Evolutionary conservation across 2,329 filamentous ascomycete species (phyloP), one percentile per base, ranked within the genome.

Genomic region (Epichloe hybrida): DNA sequence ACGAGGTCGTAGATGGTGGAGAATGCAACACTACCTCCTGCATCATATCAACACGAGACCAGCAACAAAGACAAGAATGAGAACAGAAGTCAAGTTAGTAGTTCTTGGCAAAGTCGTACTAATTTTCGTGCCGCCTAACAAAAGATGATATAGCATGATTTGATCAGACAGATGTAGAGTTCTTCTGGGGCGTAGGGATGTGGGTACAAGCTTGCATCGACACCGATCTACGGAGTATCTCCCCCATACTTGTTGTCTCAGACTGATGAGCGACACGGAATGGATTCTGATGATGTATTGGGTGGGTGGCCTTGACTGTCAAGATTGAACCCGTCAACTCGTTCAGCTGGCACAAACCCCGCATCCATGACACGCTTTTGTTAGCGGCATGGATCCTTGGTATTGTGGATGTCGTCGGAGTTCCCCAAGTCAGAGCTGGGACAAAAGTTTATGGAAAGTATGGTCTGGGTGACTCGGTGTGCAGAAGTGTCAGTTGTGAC

Each of bases 401-500:
- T 31, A 3, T 31, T 31, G 31, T 11, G 31, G 38, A 9, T 17
- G 6, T 5, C 38, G 38, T 15, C 7, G 7, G 5, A 9, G 38
- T 47, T 9, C 46, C 15, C 9, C 5, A 12, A 48, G 27, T 21
- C 23, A 36, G 27, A 47, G 12, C 36, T 27, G 9, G 21, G 21
- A 13, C 2, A 4, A 31, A 39, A 8, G 31, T 6, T 8, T 4
- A 38, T 15, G 9, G 27, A 31, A 31, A 37, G 21, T 48, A 9
- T 17, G 17, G 21, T 48, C 21, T 13, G 34, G 15, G 23, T 17
- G 21, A 12, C n/a, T 50, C 15, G 36, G 41, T 46, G 43, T 35
- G 27, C 27, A 34, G n/a, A 43, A 59, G 47, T 56, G 45, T 53
- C 43, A 23, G 55, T 51, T 51, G 50, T 97, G 93, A 0, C 93